phyloP scores from a whole-genome alignment of 2,329 filamentous ascomycete genomes.

The Diaporthe batatas region DNA sequence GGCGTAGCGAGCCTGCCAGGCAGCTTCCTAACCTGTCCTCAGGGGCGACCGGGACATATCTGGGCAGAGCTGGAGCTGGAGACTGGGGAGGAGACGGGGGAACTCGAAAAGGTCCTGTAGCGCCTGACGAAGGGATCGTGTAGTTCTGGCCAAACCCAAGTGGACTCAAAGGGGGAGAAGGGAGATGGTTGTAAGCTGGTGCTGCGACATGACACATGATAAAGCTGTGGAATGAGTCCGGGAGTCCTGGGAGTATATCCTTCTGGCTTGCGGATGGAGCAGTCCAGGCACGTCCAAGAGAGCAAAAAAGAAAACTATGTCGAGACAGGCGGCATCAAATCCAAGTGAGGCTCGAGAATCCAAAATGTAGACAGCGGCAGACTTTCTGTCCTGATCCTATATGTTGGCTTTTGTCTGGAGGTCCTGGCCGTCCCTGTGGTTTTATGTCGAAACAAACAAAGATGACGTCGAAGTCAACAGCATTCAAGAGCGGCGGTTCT shows the following conservation, averaged over 20 bases:
- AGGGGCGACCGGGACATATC: constrained; percentile 72
- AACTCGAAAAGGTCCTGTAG: constrained; percentile 19
- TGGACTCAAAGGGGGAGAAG: constrained; percentile 35
- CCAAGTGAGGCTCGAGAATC: constrained; percentile 34
- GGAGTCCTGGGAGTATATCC: constrained; percentile 24
- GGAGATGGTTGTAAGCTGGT: constrained; percentile 23
- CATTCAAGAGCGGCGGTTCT: constrained; percentile 52
- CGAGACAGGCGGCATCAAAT: constrained; percentile 32
- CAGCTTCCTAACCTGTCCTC: constrained; percentile 89
- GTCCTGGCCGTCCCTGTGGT: constrained; percentile 40
- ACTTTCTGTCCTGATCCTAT: constrained; percentile 44
- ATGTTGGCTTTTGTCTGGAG: constrained; percentile 43
- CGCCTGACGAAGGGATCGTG: constrained; percentile 14
- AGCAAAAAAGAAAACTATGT: constrained; percentile 36
- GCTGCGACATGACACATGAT: constrained; percentile 39
- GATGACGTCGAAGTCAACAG: constrained; percentile 65
- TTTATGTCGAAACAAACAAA: constrained; percentile 46
- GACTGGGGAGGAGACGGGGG: constrained; percentile 30
- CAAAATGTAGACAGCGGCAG: constrained; percentile 46
- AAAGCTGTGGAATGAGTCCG: constrained; percentile 8
- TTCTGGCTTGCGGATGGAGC: constrained; percentile 30
- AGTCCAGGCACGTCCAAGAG: constrained; percentile 35
- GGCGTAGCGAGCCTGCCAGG: constrained; percentile 84
- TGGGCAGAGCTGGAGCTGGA: constrained; percentile 50
- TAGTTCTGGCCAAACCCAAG: constrained; percentile 34